These are phyloP conservation scores for Acorus gramineus DNA, from an alignment of 106 monocot genomes.

Conservation along the genomic window DNA sequence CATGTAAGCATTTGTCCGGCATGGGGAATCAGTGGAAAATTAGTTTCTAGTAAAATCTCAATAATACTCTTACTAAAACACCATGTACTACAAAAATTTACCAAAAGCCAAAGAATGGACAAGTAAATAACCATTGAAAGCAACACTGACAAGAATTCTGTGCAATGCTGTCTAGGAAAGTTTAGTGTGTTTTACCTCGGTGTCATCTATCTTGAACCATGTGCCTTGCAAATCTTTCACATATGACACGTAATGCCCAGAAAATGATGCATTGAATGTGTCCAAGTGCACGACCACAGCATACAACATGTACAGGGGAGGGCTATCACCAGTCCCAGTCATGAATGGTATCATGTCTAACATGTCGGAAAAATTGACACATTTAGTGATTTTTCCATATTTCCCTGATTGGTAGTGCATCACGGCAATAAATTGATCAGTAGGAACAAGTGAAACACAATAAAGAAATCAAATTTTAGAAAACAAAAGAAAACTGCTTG, in stretches of 20 bases:
- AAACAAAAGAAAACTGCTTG: too few relatives aligned
- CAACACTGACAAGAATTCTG: too few relatives aligned
- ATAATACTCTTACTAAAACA: too few relatives aligned
- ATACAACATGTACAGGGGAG: conserved; percentile 85
- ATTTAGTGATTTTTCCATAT: conserved; percentile 94
- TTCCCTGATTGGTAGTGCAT: conserved; percentile 46
- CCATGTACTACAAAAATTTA: too few relatives aligned
- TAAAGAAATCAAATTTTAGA: neutral
- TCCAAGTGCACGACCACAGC: conserved; percentile 93
- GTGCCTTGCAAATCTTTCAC: conserved; percentile 79
- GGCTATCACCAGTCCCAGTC: conserved; percentile 64
- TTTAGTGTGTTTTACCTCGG: conserved; percentile 43
- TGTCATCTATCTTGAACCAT: conserved; percentile 82
- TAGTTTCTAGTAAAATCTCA: too few relatives aligned
- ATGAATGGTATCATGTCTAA: conserved; percentile 95
- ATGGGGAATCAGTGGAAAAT: too few relatives aligned
- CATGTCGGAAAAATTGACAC: conserved; percentile 82
- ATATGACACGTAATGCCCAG: conserved; percentile 92
- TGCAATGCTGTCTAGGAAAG: too few relatives aligned
- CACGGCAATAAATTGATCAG: conserved; percentile 2
- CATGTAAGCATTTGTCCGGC: too few relatives aligned
- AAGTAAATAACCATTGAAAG: too few relatives aligned
- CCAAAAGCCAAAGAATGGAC: too few relatives aligned
- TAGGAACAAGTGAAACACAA: neutral
- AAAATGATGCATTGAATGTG: conserved; percentile 79